These are phyloP conservation scores for Tylopilus sp. DNA, from an alignment of 1,284 basidiomycete genomes.

Conservation along the genomic window DNA sequence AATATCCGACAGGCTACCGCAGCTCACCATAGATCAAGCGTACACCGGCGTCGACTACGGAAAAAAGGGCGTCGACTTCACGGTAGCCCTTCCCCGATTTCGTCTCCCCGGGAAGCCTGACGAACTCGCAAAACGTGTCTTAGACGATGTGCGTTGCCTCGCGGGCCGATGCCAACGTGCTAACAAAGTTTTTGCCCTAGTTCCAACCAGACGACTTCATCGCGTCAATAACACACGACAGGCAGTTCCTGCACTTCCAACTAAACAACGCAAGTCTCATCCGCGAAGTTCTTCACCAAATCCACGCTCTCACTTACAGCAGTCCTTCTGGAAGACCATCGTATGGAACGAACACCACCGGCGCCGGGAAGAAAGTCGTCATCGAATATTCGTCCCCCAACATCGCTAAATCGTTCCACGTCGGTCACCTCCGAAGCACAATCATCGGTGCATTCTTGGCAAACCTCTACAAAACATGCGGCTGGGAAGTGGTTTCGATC, in stretches of 20 bases:
- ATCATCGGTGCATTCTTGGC: conserved; percentile 95
- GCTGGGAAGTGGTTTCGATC: conserved; percentile 88
- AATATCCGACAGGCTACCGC: conserved; percentile 67
- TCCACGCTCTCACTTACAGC: conserved; percentile 70
- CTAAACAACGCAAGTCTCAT: conserved; percentile 65
- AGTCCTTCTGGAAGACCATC: conserved; percentile 51
- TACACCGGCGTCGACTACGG: conserved; percentile 86
- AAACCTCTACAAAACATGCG: conserved; percentile 90
- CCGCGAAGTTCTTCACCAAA: conserved; percentile 76
- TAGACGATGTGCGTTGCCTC: conserved; percentile 58
- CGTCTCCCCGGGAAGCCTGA: conserved; percentile 82
- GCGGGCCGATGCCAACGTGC: not conserved
- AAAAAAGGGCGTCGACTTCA: conserved; percentile 91
- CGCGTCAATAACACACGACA: conserved; percentile 63
- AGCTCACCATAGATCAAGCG: conserved; percentile 68
- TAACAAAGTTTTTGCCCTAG: conserved; percentile 34
- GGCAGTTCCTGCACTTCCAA: conserved; percentile 82
- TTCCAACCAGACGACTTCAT: conserved; percentile 70
- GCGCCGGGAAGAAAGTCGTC: conserved; percentile 75
- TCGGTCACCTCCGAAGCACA: conserved; percentile 94
- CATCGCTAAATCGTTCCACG: conserved; percentile 98
- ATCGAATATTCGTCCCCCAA: conserved; percentile 96
- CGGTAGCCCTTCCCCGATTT: conserved; percentile 89
- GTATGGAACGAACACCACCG: conserved; percentile 75
- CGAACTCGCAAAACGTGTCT: conserved; percentile 73